Percentiles rank a stretch among this genome's conserved stretches.
These are phyloP conservation scores for Podospora didyma DNA, from an alignment of 495 filamentous ascomycete genomes.

Conservation along the genomic window DNA sequence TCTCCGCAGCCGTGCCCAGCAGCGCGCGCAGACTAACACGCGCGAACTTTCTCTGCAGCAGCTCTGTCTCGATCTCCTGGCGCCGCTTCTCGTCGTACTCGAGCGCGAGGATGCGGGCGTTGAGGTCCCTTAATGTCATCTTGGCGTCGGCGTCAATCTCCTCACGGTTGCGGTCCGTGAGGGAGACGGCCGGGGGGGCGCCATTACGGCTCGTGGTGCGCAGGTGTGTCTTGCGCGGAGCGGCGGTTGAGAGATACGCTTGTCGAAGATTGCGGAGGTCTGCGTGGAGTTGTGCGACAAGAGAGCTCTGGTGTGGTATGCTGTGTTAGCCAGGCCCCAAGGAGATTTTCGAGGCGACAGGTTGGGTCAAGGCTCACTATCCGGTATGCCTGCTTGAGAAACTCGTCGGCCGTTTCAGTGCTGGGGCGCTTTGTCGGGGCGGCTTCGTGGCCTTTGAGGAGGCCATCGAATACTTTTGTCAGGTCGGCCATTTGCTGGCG, in stretches of 20 bases:
- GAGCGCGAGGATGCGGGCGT: conserved; percentile 68
- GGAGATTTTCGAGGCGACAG: neutral
- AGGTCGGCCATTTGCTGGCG: conserved; percentile 63
- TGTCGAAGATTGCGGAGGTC: conserved; percentile 82
- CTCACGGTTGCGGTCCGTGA: conserved; percentile 69
- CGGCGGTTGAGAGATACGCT: conserved; percentile 79
- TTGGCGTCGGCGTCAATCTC: conserved; percentile 82
- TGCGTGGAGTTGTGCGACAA: conserved; percentile 68
- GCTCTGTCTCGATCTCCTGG: conserved; percentile 60
- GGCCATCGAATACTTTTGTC: conserved; percentile 64
- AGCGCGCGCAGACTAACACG: conserved; percentile 50
- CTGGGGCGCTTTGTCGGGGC: conserved; percentile 42
- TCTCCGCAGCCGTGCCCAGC: conserved; percentile 20
- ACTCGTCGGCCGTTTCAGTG: conserved; percentile 65
- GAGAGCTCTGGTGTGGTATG: conserved; percentile 62
- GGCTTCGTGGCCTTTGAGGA: conserved; percentile 55
- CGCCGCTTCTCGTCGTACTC: conserved; percentile 79
- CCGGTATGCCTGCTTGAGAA: conserved; percentile 90
- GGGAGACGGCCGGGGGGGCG: conserved; percentile 36
- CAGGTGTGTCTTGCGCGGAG: conserved; percentile 44
- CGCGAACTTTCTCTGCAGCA: conserved; percentile 67
- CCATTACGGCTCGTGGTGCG: conserved; percentile 26
- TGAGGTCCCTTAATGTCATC: conserved; percentile 75
- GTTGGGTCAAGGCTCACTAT: conserved; percentile 71
- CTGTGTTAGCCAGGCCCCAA: neutral